Evolutionary conservation across 163 green algal genomes (phyloP), one percentile per base, ranked within the genome.

Genomic region (Prototheca stagnorum): DNA sequence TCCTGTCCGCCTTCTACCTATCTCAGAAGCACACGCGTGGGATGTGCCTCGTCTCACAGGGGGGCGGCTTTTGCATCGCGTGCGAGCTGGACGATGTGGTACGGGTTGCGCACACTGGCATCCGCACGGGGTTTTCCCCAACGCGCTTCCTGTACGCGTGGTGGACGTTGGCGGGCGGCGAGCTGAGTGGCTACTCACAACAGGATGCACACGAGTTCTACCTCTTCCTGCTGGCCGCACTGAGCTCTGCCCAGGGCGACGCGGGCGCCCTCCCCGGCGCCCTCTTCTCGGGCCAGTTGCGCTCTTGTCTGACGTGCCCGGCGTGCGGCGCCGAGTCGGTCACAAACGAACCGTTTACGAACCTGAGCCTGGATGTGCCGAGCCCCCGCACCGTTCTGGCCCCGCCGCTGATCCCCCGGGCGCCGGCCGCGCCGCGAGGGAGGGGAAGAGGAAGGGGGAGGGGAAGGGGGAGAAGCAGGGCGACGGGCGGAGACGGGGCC

Each of bases 121-220:
- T 64, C 1, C 61, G 73, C 3, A 19, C 39, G 29, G 74, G 80
- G 2, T 73, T 74, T 52, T 81, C 60, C 50, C 84, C 84, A 0
- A 65, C 66, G 1, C 64, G 64, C 31, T 92, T 94, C 53, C 67
- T 93, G 25, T 53, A 73, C 56, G 45, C 54, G 16, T 87, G 75
- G 72, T 87, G 78, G 80, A 54, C 45, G 9, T 57, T 70, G n/a
- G 69, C 70, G 0, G 73, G 71, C 31, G 56, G 53, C 42, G 33
- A 59, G n/a, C 47, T 75, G 51, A 52, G 48, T 1, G 42, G 48
- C 1, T 84, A 85, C 64, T 57, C 79, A 61, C 84, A 94, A 57
- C 82, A 94, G 21, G 86, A 96, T 35, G 84, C 85, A 1, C 86
- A 96, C 61, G 85, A 95, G 77, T 95, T 95, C 64, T 88, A 86